A percentile compares a stretch with the other conserved stretches of the same genome.
Evolutionary conservation across 1,284 basidiomycete genomes (phyloP).

Genomic region (Malassezia restricta): DNA sequence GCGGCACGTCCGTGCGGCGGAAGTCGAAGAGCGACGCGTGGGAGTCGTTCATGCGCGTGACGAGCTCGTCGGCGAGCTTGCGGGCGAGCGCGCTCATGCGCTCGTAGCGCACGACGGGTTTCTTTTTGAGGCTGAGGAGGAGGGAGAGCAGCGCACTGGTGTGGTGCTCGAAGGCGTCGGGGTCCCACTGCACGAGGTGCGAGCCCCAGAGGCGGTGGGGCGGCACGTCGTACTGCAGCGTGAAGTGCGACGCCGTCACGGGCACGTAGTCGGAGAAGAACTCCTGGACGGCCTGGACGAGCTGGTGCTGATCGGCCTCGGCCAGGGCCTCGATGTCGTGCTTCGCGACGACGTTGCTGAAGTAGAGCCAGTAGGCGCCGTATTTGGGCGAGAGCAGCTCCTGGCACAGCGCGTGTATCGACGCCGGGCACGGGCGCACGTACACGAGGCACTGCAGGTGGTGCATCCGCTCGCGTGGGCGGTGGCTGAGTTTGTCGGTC

Average conservation of each 20-base stretch:
- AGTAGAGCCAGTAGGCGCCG: conserved; percentile 74
- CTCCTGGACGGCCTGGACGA: conserved; percentile 74
- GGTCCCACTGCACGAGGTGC: conserved; percentile 55
- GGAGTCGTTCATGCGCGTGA: conserved; percentile 46
- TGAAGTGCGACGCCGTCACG: conserved; percentile 67
- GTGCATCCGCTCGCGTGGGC: conserved; percentile 54
- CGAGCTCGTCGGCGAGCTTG: conserved; percentile 70
- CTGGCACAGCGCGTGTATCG: conserved; percentile 65
- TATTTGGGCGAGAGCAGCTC: conserved; percentile 74
- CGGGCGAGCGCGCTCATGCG: conserved; percentile 82
- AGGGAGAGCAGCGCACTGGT: conserved; percentile 75
- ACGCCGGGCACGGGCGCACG: conserved; percentile 66
- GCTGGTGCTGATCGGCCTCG: conserved; percentile 86
- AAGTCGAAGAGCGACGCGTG: conserved; percentile 50
- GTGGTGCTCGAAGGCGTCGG: conserved; percentile 63
- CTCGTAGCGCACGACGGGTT: conserved; percentile 85
- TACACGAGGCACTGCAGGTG: conserved; percentile 97
- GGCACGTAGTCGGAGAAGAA: conserved; percentile 43
- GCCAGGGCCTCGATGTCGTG: conserved; percentile 82
- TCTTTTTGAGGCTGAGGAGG: conserved; percentile 87
- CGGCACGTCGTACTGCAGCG: conserved; percentile 52
- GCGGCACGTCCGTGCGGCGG: conserved; percentile 50
- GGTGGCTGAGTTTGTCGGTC: conserved; percentile 89
- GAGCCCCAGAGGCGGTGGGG: conserved; percentile 57
- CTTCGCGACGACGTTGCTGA: conserved; percentile 85